Evolutionary conservation across 2,329 filamentous ascomycete species (phyloP), one percentile per base, ranked within the genome.

Genomic region (Trichoderma cornu-damae): DNA sequence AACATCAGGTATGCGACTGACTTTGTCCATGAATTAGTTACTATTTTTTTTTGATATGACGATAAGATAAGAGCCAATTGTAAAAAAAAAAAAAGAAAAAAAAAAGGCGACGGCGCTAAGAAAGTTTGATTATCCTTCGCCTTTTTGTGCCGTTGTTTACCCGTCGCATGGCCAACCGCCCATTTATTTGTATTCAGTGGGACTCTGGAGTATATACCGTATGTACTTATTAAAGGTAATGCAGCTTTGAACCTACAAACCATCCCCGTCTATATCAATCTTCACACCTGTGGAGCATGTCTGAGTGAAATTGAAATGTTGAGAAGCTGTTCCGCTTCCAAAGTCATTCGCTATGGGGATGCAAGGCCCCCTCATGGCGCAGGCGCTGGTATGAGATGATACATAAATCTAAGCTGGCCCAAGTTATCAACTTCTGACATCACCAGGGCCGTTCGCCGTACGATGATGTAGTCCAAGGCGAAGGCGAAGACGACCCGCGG

Each of bases 401-500:
- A 46, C 30, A 24, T 18, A n/a, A n/a, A n/a, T n/a, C n/a, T n/a
- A n/a, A n/a, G n/a, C 32, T n/a, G 12, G 37, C 22, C 28, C 34
- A 26, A 20, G 16, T 8, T 14, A 20, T 37, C 48, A n/a, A 35
- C 8, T 44, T 22, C 35, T 58, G 34, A 47, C 26, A 3, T 6
- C 18, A 6, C 16, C 22, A 84, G 81, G 82, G 82, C 59, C 77
- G 82, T 22, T 84, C 81, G 18, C 82, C 82, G 9, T 84, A 83
- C 61, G 81, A 84, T 64, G 79, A 82, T 61, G 77, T 81, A 11
- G 75, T 82, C 4, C 70, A 73, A 24, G 80, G 80, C 20, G 72
- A 78, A 35, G 79, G 77, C 4, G 70, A 75, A 30, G 69, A 69
- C 1, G 71, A 77, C 46, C 63, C 69, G 34, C 70, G 70, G 14